Conservation (phyloP, 2,329 filamentous ascomycete genomes). For the Chrysoporthe deuterocubensis region DNA sequence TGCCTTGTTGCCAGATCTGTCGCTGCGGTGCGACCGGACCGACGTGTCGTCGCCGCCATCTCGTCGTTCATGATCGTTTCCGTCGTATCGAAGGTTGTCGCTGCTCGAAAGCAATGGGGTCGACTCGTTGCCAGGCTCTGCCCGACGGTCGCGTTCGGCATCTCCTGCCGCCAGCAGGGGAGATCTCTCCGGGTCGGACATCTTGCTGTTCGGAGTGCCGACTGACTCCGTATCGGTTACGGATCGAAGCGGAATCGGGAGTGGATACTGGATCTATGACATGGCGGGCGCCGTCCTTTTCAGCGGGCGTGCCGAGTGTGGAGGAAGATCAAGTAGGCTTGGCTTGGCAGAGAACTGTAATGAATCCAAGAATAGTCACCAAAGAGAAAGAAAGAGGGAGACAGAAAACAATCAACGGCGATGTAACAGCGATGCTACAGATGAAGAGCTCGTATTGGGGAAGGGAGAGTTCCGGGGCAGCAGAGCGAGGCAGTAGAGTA, state of each 20-base stretch:
- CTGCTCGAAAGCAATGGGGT: conserved; percentile 55
- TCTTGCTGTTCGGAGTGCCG: conserved; percentile 31
- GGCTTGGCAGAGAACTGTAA: neutral
- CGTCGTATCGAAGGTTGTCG: conserved; percentile 45
- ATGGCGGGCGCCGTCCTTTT: conserved; percentile 19
- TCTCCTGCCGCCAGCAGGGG: conserved; percentile 47
- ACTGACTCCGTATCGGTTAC: conserved; percentile 4
- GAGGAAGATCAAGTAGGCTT: neutral
- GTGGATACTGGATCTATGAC: conserved; percentile 9
- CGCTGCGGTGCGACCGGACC: conserved; percentile 34
- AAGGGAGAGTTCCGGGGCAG: neutral
- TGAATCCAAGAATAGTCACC: neutral
- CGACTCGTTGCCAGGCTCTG: conserved; percentile 44
- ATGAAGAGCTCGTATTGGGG: neutral
- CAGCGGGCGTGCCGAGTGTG: conserved; percentile 12
- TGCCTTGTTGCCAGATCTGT: conserved; percentile 38
- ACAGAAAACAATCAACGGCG: neutral
- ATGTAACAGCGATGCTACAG: neutral
- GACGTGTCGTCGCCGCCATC: conserved; percentile 38
- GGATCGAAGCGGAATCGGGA: neutral
- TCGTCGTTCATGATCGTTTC: conserved; percentile 39
- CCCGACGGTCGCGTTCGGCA: conserved; percentile 34
- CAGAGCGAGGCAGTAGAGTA: neutral
- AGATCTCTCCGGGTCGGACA: conserved; percentile 51
- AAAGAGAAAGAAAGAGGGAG: neutral